Conservation (phyloP, 768 basidiomycete species). For the Auricularia auricula-judae region DNA sequence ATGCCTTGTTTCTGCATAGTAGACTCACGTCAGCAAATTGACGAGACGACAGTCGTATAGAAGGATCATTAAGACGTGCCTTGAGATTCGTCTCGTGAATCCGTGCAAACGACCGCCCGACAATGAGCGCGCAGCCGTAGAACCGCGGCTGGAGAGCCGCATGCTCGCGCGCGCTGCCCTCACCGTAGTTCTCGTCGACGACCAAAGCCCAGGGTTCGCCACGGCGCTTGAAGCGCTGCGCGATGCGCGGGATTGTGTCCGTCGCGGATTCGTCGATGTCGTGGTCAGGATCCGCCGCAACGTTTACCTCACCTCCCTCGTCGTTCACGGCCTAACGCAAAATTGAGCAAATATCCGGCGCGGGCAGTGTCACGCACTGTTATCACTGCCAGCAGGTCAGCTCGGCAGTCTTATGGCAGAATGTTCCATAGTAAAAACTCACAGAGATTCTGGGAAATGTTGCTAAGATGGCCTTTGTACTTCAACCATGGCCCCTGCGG, state of each 20-base stretch:
- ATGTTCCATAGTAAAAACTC: slow-evolving; percentile 20
- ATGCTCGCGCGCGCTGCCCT: slow-evolving; percentile 96
- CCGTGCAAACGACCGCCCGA: slow-evolving; percentile 90
- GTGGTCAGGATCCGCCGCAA: slow-evolving; percentile 70
- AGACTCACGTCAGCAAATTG: slow-evolving; percentile 5
- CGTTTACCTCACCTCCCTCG: slow-evolving; percentile 87
- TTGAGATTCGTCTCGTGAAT: slow-evolving; percentile 98
- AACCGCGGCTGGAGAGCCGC: slow-evolving; percentile 95
- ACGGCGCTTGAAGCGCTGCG: slow-evolving; percentile 77
- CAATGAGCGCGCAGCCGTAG: slow-evolving; percentile 80
- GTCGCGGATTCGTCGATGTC: slow-evolving; percentile 29
- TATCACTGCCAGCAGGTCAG: slow-evolving; percentile 46
- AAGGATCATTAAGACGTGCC: slow-evolving; percentile 27
- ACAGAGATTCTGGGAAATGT: slow-evolving; percentile 94
- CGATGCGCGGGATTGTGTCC: slow-evolving; percentile 84
- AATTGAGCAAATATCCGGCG: background rate
- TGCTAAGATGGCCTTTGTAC: slow-evolving; percentile 94
- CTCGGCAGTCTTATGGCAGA: background rate
- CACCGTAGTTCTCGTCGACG: slow-evolving; percentile 96
- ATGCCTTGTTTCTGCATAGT: slow-evolving; percentile 84
- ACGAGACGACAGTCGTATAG: too few relatives aligned
- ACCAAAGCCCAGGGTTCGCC: slow-evolving; percentile 86
- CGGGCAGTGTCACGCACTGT: slow-evolving; percentile 37
- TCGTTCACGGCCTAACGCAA: slow-evolving; percentile 72
- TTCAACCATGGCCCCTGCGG: slow-evolving; percentile 91